phyloP scores from a whole-genome alignment of 192 early-diverging fungal genomes.

The Rhizophagus prolifer region DNA sequence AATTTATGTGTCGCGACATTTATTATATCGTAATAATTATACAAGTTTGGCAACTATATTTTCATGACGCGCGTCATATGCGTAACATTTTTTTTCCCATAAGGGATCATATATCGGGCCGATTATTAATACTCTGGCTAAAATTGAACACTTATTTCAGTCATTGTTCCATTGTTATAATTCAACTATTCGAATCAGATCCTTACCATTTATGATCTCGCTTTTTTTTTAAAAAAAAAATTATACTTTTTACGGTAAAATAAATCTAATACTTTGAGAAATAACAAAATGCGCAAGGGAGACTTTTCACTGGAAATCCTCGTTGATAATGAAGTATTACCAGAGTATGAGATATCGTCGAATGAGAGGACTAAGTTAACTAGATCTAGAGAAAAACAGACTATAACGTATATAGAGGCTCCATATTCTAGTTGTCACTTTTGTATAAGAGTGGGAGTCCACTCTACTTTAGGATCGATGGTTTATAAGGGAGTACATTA shows the following conservation, averaged over 20 bases:
- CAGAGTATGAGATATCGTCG: neutral
- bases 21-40: no score
- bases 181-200: no score
- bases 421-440: neutral
- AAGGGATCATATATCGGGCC: no score
- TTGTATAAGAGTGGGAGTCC: neutral
- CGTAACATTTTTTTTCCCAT: no score
- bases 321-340: neutral
- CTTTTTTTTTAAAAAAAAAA: neutral
- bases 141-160: no score
- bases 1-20: no score
- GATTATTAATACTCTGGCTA: no score
- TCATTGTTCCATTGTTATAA: no score
- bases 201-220: no score
- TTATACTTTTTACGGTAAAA: neutral
- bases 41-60: no score
- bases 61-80: no score
- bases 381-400: neutral
- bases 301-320: neutral
- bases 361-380: neutral
- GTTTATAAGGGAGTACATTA: neutral
- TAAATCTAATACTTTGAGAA: neutral
- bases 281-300: neutral
- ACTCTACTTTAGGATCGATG: neutral
- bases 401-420: neutral